Percentiles rank a stretch among this genome's conserved stretches.
These are phyloP conservation scores for Yamadazyma jaroonii DNA, from an alignment of 1,139 yeast genomes.

Conservation along the genomic window DNA sequence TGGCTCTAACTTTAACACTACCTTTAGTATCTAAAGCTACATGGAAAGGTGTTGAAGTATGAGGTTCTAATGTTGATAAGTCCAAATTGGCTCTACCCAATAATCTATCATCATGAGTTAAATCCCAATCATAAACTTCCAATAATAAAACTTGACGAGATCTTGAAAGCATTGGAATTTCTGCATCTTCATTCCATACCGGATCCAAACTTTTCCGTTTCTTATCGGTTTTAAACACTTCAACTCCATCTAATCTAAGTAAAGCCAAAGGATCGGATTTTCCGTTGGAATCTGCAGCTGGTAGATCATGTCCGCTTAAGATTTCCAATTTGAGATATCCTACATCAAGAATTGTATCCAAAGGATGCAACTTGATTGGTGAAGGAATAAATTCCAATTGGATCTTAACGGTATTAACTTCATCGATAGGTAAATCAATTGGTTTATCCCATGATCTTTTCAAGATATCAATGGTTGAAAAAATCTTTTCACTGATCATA, in stretches of 20 bases:
- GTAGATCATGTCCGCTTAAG: constrained; percentile 50
- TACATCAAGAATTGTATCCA: constrained; percentile 65
- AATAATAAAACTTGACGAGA: constrained; percentile 48
- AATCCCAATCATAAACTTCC: constrained; percentile 72
- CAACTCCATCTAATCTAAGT: constrained; percentile 51
- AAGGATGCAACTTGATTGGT: constrained; percentile 48
- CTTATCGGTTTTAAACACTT: constrained; percentile 55
- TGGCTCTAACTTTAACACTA: constrained; percentile 46
- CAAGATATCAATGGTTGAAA: constrained; percentile 53
- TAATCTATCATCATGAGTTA: constrained; percentile 62
- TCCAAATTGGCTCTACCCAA: constrained; percentile 55
- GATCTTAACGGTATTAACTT: constrained; percentile 40
- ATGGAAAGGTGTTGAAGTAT: constrained; percentile 41
- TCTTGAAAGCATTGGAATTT: constrained; percentile 63
- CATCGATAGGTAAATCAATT: constrained; percentile 41
- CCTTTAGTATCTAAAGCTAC: constrained; percentile 64
- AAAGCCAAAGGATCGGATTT: constrained; percentile 68
- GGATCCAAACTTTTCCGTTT: constrained; percentile 69
- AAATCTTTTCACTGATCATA: constrained; percentile 46
- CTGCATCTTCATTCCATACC: constrained; percentile 60
- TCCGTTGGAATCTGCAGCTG: constrained; percentile 66
- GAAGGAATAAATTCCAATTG: constrained; percentile 63
- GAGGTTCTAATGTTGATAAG: constrained; percentile 46
- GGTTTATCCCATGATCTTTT: constrained; percentile 47
- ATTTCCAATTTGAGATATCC: constrained; percentile 59